phyloP scores from a whole-genome alignment of 345 rosid genomes.

The Salix exigua region DNA sequence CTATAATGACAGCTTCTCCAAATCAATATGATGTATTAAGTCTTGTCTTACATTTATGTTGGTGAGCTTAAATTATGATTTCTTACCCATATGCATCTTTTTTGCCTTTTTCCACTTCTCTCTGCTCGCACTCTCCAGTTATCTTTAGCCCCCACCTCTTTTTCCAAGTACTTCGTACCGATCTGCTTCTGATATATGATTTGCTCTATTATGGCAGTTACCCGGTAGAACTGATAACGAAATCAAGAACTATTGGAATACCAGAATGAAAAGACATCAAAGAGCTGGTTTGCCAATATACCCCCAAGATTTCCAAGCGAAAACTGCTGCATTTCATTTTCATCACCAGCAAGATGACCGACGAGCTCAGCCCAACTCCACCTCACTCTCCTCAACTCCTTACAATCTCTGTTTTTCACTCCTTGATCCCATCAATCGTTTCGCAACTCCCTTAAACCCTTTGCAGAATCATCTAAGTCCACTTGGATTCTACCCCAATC shows the following conservation, averaged over 20 bases:
- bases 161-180: background rate
- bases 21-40: no score
- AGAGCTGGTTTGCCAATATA: constrained; percentile 70
- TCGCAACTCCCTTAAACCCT: constrained; percentile 15
- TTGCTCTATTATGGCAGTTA: constrained; percentile 31
- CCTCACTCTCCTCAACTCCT: constrained; percentile 27
- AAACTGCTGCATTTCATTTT: constrained; percentile 26
- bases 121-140: background rate
- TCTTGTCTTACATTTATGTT: no score
- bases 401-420: constrained; percentile 24
- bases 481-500: constrained; percentile 8
- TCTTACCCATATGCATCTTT: background rate
- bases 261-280: constrained; percentile 69
- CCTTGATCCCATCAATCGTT: constrained; percentile 14
- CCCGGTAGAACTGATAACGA: constrained; percentile 91
- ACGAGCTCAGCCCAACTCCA: constrained; percentile 20
- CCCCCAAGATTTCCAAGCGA: constrained; percentile 50
- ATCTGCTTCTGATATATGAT: background rate
- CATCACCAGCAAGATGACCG: constrained; percentile 27
- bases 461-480: constrained; percentile 18
- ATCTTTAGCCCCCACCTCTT: background rate
- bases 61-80: background rate
- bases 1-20: no score
- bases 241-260: constrained; percentile 89
- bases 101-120: background rate